Conservation (phyloP, 345 rosid genomes). For the Laguncularia racemosa region DNA sequence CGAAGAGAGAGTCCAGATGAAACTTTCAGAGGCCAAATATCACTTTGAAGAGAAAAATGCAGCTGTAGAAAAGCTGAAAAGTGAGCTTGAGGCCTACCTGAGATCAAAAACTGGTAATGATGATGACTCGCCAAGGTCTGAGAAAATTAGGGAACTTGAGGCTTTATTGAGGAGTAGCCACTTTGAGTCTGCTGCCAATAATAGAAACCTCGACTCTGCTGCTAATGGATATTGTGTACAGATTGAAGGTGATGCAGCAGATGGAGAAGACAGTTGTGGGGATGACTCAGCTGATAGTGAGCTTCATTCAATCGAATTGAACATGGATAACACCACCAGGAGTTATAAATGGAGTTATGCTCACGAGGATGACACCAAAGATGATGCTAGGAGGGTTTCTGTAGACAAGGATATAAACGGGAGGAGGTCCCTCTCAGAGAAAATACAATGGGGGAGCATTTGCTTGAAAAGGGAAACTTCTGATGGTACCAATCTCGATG, state of each 20-base stretch:
- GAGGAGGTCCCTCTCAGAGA: conserved; percentile 43
- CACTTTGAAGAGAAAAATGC: conserved; percentile 88
- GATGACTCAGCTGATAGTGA: conserved; percentile 76
- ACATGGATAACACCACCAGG: conserved; percentile 56
- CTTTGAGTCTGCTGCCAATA: conserved; percentile 18
- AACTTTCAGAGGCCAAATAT: conserved; percentile 75
- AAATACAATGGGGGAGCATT: conserved; percentile 53
- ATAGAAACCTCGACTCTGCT: not conserved
- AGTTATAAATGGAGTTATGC: conserved; percentile 85
- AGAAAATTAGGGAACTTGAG: conserved; percentile 47
- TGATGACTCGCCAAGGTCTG: conserved; percentile 27
- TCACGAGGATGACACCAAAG: conserved; percentile 25
- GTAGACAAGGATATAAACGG: conserved; percentile 37
- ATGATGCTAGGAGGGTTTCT: conserved; percentile 22
- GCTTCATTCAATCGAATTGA: conserved; percentile 86
- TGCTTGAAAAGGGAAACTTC: conserved; percentile 32
- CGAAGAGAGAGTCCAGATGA: conserved; percentile 96
- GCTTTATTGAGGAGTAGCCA: conserved; percentile 33
- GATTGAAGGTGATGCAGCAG: conserved; percentile 14
- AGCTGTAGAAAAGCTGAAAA: conserved; percentile 55
- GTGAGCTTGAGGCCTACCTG: conserved; percentile 56
- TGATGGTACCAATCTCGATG: conserved; percentile 17
- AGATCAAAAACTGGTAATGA: conserved; percentile 21
- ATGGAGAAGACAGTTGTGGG: conserved; percentile 31
- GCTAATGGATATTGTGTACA: not conserved